Conservation (phyloP, 73 alveolate species). For the Symbiodinium natans region DNA sequence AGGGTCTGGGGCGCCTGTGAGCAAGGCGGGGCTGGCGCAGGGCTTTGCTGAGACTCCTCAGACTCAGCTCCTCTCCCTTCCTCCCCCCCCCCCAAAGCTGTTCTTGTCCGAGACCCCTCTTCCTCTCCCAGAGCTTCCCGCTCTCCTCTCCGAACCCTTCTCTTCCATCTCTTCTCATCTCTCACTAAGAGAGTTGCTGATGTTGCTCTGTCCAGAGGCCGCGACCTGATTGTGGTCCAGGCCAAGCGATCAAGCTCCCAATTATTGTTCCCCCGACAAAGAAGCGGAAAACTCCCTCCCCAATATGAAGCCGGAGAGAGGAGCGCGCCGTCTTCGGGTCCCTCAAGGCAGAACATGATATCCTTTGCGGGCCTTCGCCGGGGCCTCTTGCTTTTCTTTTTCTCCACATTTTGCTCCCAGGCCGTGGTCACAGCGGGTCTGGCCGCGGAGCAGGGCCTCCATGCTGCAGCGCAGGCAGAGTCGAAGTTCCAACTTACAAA, state of each 20-base stretch:
- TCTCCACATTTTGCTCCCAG: not conserved
- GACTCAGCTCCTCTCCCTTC: not conserved
- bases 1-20: slow-evolving; percentile 53
- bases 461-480: not conserved
- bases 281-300: too few relatives aligned
- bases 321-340: slow-evolving; percentile 52
- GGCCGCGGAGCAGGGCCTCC: not conserved
- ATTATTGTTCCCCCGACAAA: not conserved
- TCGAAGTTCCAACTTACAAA: too few relatives aligned
- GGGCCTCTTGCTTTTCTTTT: too few relatives aligned
- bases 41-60: not conserved
- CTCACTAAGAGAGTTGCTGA: not conserved
- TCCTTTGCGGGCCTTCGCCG: not conserved
- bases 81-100: too few relatives aligned
- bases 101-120: too few relatives aligned
- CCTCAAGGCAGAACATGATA: slow-evolving; percentile 5
- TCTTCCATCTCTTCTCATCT: not conserved
- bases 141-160: too few relatives aligned
- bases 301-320: not conserved
- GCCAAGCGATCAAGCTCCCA: not conserved
- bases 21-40: slow-evolving; percentile 14
- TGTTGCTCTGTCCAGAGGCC: not conserved
- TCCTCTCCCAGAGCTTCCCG: too few relatives aligned
- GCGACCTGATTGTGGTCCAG: slow-evolving; percentile 60
- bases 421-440: not conserved